These are phyloP conservation scores for Discostella stelligeroides DNA, from an alignment of 108 stramenopile genomes.

Conservation along the genomic window DNA sequence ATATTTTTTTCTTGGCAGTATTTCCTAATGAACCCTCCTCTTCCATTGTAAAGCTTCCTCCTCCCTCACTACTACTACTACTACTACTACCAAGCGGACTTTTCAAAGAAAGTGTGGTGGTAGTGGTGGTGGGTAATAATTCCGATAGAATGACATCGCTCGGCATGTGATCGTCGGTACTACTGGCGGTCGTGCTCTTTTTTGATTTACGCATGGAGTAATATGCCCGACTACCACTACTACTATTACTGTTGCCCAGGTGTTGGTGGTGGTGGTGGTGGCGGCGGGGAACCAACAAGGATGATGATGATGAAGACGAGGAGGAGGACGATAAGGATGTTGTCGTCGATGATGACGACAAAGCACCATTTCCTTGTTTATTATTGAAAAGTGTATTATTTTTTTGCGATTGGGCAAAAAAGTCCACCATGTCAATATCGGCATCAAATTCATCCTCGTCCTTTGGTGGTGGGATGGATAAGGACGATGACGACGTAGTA, in stretches of 20 bases:
- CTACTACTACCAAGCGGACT: too few relatives aligned
- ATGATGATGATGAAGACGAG: neutral
- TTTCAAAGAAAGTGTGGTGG: too few relatives aligned
- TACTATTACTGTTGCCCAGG: too few relatives aligned
- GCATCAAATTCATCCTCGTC: constrained; percentile 49
- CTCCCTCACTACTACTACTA: neutral
- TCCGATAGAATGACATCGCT: constrained; percentile 33
- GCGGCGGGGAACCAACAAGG: too few relatives aligned
- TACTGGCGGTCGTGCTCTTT: too few relatives aligned
- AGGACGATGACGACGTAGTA: too few relatives aligned
- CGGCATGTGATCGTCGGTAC: constrained; percentile 43
- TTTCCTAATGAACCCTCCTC: neutral
- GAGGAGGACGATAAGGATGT: neutral
- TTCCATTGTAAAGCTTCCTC: neutral
- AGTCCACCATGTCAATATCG: constrained; percentile 51
- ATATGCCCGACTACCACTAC: too few relatives aligned
- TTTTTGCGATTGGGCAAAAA: constrained; percentile 38
- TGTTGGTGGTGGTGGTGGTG: too few relatives aligned
- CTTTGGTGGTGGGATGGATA: constrained; percentile 3
- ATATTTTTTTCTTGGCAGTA: neutral
- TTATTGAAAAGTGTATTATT: too few relatives aligned
- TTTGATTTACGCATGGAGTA: constrained; percentile 15
- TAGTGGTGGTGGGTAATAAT: too few relatives aligned
- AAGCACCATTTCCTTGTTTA: too few relatives aligned
- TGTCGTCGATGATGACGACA: too few relatives aligned